These are phyloP conservation scores for Coriaria nepalensis DNA, from an alignment of 306 rosid species.

Conservation along the genomic window DNA sequence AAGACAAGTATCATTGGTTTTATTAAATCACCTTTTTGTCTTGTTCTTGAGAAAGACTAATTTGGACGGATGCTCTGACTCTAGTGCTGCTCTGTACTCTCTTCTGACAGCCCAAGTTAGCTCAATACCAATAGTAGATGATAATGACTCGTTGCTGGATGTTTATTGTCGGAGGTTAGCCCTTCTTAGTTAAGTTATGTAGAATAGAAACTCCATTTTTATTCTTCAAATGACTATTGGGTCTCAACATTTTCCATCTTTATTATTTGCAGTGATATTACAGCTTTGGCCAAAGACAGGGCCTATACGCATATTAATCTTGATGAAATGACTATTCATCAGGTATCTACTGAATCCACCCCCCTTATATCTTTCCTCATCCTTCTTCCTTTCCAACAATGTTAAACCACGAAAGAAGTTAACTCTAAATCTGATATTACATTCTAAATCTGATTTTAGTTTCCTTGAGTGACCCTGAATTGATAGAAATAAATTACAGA, in stretches of 20 bases:
- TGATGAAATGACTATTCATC: constrained; percentile 91
- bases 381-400: no score
- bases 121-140: constrained; percentile 93
- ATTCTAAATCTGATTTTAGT: no score
- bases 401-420: no score
- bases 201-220: neutral
- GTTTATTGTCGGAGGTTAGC: constrained; percentile 97
- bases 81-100: constrained; percentile 4
- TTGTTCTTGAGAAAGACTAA: neutral
- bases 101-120: constrained; percentile 81
- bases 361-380: neutral
- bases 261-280: constrained; percentile 61
- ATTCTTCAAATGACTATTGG: neutral
- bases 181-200: constrained; percentile 1
- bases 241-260: neutral
- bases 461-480: no score
- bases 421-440: no score
- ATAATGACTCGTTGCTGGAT: constrained; percentile 77
- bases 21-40: no score
- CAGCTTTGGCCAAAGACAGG: constrained; percentile 96
- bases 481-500: no score
- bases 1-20: no score
- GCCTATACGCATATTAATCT: constrained; percentile 80
- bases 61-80: neutral
- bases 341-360: constrained; percentile 30